Conservation (phyloP, 163 green algal species). For the Botryococcus braunii region DNA sequence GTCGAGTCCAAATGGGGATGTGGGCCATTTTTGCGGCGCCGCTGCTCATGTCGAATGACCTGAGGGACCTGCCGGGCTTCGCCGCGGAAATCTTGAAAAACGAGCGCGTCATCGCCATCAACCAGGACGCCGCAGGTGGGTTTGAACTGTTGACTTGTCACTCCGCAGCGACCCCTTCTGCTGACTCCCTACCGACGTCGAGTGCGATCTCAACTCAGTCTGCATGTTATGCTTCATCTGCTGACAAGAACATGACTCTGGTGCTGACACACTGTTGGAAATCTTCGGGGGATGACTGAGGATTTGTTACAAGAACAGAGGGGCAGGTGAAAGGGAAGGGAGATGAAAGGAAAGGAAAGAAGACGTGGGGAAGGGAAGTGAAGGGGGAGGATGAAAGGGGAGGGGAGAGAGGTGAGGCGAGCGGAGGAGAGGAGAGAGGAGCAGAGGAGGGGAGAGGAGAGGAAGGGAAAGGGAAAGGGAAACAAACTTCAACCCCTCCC, state of each 20-base stretch:
- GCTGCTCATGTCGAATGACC: conserved; percentile 10
- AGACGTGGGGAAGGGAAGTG: too few species aligned
- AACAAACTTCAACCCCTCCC: too few species aligned
- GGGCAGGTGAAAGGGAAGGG: too few species aligned
- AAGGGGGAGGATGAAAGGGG: too few species aligned
- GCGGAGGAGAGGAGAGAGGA: too few species aligned
- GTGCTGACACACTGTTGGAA: not conserved
- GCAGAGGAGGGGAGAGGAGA: too few species aligned
- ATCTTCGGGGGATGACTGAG: not conserved
- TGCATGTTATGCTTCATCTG: not conserved
- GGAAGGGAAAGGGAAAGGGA: too few species aligned
- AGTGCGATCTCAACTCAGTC: not conserved
- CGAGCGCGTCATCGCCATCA: conserved; percentile 7
- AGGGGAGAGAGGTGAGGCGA: too few species aligned
- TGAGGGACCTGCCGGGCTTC: not conserved
- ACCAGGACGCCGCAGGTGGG: conserved; percentile 9
- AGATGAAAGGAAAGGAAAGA: too few species aligned
- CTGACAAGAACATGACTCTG: not conserved
- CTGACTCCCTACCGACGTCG: not conserved
- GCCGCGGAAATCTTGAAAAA: not conserved
- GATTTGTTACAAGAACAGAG: not conserved
- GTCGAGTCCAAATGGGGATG: not conserved
- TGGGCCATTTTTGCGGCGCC: conserved; percentile 13
- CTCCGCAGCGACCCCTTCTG: too few species aligned
- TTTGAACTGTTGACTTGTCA: too few species aligned